Conservation (phyloP, 2,329 filamentous ascomycete genomes). For the Trichoderma arundinaceum region DNA sequence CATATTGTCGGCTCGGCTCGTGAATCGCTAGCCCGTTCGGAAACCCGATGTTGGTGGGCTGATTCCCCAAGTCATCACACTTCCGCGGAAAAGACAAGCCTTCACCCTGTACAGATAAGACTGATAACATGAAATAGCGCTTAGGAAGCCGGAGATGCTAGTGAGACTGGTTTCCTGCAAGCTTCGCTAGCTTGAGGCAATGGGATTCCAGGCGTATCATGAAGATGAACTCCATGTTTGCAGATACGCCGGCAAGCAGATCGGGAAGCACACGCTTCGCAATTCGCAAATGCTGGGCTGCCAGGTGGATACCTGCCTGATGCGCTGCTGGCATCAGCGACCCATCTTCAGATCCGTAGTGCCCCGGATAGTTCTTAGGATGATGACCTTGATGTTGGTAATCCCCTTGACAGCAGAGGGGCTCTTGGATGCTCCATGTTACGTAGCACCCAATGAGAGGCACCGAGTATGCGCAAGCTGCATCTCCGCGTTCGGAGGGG, state of each 20-base stretch:
- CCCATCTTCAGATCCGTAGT: too few relatives aligned
- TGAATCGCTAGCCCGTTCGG: slow-evolving; percentile 3
- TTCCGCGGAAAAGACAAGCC: slow-evolving; percentile 13
- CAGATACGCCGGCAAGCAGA: too few relatives aligned
- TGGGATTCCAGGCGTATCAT: neutral
- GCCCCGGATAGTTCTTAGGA: neutral
- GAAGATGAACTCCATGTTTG: too few relatives aligned
- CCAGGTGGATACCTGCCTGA: too few relatives aligned
- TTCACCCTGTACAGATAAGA: too few relatives aligned
- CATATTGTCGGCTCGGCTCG: neutral
- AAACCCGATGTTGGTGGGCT: slow-evolving; percentile 5
- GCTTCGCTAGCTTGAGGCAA: neutral
- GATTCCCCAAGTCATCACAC: neutral
- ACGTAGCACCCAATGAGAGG: slow-evolving; percentile 13
- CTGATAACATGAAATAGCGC: too few relatives aligned
- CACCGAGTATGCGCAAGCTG: neutral
- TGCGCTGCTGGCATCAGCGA: too few relatives aligned
- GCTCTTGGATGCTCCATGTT: neutral
- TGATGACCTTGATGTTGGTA: slow-evolving; percentile 31
- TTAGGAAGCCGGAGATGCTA: too few relatives aligned
- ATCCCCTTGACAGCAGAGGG: slow-evolving; percentile 9
- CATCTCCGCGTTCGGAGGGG: slow-evolving; percentile 31
- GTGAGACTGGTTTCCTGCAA: too few relatives aligned
- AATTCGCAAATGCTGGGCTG: too few relatives aligned
- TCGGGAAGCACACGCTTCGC: too few relatives aligned